Evolutionary conservation across 2,329 filamentous ascomycete genomes (phyloP), one percentile per base, ranked within the genome.

Genomic region (Talaromyces pinophilus): DNA sequence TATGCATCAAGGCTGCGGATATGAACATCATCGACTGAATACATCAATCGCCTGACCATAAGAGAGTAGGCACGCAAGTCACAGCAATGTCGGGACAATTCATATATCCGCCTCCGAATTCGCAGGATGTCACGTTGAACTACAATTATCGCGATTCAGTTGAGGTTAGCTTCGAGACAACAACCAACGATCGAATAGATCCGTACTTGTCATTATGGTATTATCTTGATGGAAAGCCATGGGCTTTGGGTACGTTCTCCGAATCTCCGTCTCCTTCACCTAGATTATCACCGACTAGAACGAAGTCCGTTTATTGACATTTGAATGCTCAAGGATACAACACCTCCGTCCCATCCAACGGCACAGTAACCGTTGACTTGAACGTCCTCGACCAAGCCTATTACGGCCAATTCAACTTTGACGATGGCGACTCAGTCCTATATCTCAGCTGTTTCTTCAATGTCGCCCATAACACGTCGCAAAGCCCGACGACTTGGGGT

Each of bases 351-450:
- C 46, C 64, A 30, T n/a, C 52, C 64, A 62, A 66, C 40, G 64
- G 64, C 25, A 46, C 64, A 2, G 15, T 33, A 38, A 55, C 46
- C 7, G 59, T 66, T 48, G 40, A 66, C 19, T 50, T 66, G 3
- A 66, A 66, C 50, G 30, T 66, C 38, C 22, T 62, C 17, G 38
- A 30, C 3, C 10, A 33, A n/a, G 48, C 28, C 10, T 66, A 66
- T 59, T 66, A 66, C 35, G 64, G 46, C 13, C 64, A 66, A 57
- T 66, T 66, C 59, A 66, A 66, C 19, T 19, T 46, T 17, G 50
- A 62, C 42, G 60, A 55, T 19, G 59, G 64, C 25, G 19, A 25
- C 15, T 7, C 33, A 3, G 55, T 35, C 17, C 19, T 44, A 42
- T 66, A 66, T 57, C 59, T 66, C 28, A 62, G 64, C 48, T 19